Conservation (phyloP, 345 rosid species). For the Citrus hindsii region DNA sequence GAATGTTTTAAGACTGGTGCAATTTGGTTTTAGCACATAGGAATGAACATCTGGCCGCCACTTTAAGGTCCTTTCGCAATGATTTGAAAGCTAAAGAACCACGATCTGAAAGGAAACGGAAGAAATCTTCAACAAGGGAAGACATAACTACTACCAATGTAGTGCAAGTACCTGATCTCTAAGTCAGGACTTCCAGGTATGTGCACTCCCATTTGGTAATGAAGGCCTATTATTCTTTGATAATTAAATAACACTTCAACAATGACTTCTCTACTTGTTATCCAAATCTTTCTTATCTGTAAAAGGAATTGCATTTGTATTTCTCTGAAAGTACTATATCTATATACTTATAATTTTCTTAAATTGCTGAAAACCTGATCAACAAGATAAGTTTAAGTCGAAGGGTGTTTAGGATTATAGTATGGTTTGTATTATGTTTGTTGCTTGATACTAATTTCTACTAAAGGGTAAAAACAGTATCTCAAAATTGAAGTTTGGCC, state of each 20-base stretch:
- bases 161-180: constrained; percentile 28
- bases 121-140: constrained; percentile 50
- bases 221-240: neutral
- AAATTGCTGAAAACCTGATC: neutral
- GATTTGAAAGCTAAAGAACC: constrained; percentile 74
- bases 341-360: neutral
- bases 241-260: neutral
- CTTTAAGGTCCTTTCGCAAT: constrained; percentile 57
- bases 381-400: neutral
- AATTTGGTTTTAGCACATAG: constrained; percentile 66
- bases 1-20: neutral
- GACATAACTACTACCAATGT: constrained; percentile 35
- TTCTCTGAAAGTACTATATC: neutral
- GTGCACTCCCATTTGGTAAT: neutral
- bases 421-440: neutral
- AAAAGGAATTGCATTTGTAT: neutral
- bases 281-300: neutral
- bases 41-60: constrained; percentile 57
- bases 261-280: neutral
- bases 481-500: too few relatives aligned
- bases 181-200: neutral
- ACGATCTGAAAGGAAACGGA: constrained; percentile 67
- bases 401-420: neutral
- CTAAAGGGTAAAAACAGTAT: too few relatives aligned
- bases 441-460: too few relatives aligned